phyloP scores from a whole-genome alignment of 768 basidiomycete genomes.

The Daedalea quercina region DNA sequence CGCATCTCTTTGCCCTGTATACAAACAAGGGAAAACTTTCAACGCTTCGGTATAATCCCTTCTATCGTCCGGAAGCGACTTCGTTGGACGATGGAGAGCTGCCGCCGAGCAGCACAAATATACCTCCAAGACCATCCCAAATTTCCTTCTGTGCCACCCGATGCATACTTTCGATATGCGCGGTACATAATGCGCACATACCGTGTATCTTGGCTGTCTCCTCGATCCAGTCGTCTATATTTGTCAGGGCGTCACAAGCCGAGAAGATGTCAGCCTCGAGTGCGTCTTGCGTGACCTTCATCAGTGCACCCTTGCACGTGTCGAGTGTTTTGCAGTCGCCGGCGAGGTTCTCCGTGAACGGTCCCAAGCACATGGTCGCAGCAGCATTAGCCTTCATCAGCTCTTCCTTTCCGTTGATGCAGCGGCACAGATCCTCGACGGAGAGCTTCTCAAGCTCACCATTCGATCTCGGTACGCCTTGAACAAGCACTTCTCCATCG shows the following conservation, averaged over 20 bases:
- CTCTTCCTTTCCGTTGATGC: slow-evolving; percentile 2
- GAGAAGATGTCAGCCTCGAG: neutral
- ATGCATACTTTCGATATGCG: neutral
- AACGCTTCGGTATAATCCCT: too few relatives aligned
- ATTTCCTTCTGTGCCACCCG: neutral
- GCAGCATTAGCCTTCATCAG: neutral
- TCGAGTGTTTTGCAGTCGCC: neutral
- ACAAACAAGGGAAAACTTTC: too few relatives aligned
- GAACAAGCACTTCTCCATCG: slow-evolving; percentile 5
- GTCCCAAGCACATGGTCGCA: neutral
- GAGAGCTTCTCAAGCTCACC: slow-evolving; percentile 7
- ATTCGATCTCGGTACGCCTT: slow-evolving; percentile 4
- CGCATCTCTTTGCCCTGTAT: too few relatives aligned
- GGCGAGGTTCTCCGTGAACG: neutral
- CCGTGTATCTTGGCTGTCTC: neutral
- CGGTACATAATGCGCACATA: neutral
- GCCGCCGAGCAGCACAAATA: neutral
- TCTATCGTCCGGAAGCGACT: too few relatives aligned
- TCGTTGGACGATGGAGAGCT: too few relatives aligned
- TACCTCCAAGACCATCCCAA: neutral
- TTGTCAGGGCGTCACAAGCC: neutral
- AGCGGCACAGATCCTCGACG: slow-evolving; percentile 5
- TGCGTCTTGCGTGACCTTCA: neutral
- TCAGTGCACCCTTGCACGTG: neutral
- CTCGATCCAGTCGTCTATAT: neutral